These are phyloP conservation scores for Pyrus communis DNA, from an alignment of 306 rosid genomes.

Conservation along the genomic window DNA sequence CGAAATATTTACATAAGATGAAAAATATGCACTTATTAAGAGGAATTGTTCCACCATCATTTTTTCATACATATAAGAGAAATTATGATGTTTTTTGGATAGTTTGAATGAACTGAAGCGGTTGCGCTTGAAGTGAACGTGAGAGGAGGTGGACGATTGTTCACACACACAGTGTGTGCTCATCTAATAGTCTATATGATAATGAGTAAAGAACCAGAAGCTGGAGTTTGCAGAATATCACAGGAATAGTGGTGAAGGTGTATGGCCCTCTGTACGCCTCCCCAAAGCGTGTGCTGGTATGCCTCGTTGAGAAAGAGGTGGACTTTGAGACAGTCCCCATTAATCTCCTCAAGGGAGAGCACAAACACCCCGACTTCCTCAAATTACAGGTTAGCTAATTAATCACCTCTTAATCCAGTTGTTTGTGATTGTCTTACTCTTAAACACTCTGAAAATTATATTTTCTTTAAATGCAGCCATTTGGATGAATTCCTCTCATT, in stretches of 20 bases:
- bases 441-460: too few relatives aligned
- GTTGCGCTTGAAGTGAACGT: too few relatives aligned
- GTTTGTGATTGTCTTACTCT: neutral
- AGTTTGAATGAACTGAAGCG: too few relatives aligned
- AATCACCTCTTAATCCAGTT: neutral
- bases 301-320: conserved; percentile 24
- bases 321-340: conserved; percentile 30
- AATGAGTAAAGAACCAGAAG: neutral
- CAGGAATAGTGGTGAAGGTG: conserved; percentile 31
- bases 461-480: conserved; percentile 16
- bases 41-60: too few relatives aligned
- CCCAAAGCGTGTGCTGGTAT: conserved; percentile 20
- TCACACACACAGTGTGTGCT: too few relatives aligned
- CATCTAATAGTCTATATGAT: too few relatives aligned
- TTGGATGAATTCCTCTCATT: conserved; percentile 34
- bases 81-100: too few relatives aligned
- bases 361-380: conserved; percentile 27
- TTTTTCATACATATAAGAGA: too few relatives aligned
- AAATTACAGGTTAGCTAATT: conserved; percentile 23
- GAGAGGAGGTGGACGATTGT: too few relatives aligned
- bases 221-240: neutral
- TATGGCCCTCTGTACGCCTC: conserved; percentile 28
- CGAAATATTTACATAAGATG: too few relatives aligned
- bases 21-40: too few relatives aligned
- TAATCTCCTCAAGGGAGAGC: conserved; percentile 15